A percentile compares a stretch with the other conserved stretches of the same genome.
phyloP scores from a whole-genome alignment of 257 asterid genomes.

The Solanum sejunctum region DNA sequence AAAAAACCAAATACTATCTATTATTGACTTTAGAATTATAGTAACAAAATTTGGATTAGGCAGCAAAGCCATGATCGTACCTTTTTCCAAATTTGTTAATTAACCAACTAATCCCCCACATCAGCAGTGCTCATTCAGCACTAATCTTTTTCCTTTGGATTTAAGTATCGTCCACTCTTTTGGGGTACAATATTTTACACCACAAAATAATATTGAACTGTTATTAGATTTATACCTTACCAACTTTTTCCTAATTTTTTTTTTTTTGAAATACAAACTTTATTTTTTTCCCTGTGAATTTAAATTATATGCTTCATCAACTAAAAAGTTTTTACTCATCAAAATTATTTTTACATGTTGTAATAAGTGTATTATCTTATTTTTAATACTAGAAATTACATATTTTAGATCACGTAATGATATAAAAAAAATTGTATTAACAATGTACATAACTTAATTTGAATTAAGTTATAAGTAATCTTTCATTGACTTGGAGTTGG shows the following conservation, averaged over 20 bases:
- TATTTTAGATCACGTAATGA: not conserved
- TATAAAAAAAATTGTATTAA: not conserved
- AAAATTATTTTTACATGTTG: not conserved
- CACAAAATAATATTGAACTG: not conserved
- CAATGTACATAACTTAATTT: not conserved
- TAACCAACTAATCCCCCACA: not conserved
- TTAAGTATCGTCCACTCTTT: not conserved
- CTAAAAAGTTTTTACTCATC: not conserved
- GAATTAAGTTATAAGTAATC: not conserved
- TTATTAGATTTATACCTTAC: not conserved
- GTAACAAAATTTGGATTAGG: not conserved
- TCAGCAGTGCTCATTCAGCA: not conserved
- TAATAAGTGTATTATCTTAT: not conserved
- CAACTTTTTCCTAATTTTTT: not conserved
- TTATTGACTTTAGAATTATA: not conserved
- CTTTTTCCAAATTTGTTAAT: not conserved
- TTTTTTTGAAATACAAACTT: not conserved
- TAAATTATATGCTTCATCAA: not conserved
- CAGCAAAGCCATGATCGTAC: not conserved
- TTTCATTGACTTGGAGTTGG: not conserved
- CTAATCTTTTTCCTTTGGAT: not conserved
- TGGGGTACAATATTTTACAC: not conserved
- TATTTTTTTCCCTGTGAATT: not conserved
- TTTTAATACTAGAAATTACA: not conserved
- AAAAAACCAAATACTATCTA: too few species aligned